A percentile compares a stretch with the other conserved stretches of the same genome.
phyloP scores from a whole-genome alignment of 306 rosid genomes.

The Corylus americana region DNA sequence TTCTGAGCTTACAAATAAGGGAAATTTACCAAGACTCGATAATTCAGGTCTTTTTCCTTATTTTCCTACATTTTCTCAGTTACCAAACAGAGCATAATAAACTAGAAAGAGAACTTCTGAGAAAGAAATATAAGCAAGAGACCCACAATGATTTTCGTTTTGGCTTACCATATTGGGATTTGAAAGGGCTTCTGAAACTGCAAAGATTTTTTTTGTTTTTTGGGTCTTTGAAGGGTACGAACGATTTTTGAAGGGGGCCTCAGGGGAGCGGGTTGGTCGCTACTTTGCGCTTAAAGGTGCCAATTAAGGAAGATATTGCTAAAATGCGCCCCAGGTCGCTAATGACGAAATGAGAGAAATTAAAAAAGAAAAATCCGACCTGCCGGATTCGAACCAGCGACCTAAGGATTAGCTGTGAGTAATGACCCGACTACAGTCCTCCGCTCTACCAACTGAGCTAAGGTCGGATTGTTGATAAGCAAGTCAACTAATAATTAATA shows the following conservation, averaged over 20 bases:
- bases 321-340: too few relatives aligned
- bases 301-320: background rate
- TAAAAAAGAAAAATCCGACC: constrained; percentile 28
- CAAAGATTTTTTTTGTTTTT: background rate
- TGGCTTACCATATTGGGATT: constrained; percentile 14
- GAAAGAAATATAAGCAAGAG: background rate
- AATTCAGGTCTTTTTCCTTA: background rate
- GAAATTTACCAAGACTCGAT: background rate
- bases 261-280: background rate
- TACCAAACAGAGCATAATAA: constrained; percentile 15
- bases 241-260: background rate
- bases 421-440: constrained; percentile 47
- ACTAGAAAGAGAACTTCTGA: background rate
- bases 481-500: too few relatives aligned
- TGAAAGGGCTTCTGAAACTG: constrained; percentile 1
- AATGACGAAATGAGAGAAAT: too few relatives aligned
- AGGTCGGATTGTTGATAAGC: constrained; percentile 24
- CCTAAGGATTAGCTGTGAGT: constrained; percentile 42
- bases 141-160: background rate
- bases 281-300: background rate
- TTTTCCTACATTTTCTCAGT: constrained; percentile 3
- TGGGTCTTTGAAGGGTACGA: background rate
- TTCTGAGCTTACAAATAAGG: background rate
- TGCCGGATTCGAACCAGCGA: constrained; percentile 64
- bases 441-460: constrained; percentile 74